Evolutionary conservation across 306 rosid genomes (phyloP).

Genomic region (Inga laurina): DNA sequence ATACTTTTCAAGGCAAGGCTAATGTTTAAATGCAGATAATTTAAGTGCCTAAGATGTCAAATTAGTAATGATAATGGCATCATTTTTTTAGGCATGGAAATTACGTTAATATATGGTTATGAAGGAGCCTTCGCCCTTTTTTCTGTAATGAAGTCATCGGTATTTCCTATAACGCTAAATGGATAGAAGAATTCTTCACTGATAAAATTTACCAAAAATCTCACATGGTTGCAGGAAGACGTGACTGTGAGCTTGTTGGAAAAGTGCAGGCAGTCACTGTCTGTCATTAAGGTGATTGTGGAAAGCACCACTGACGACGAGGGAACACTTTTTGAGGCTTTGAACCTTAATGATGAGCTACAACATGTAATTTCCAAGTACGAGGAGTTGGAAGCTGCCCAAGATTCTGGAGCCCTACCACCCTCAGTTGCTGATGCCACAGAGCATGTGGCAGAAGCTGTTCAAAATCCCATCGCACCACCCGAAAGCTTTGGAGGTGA

Average conservation of each 20-base stretch:
- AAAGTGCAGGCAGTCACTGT: slow-evolving; percentile 70
- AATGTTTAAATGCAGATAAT: slow-evolving; percentile 1
- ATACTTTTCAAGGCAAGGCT: slow-evolving; percentile 15
- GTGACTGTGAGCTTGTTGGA: slow-evolving; percentile 69
- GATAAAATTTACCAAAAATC: slow-evolving; percentile 23
- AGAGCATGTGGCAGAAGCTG: slow-evolving; percentile 36
- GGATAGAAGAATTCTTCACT: slow-evolving; percentile 11
- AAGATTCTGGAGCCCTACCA: slow-evolving; percentile 37
- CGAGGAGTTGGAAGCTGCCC: slow-evolving; percentile 64
- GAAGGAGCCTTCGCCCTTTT: not conserved
- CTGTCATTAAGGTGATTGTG: slow-evolving; percentile 60
- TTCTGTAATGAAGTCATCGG: not conserved
- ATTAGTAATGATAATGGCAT: not conserved
- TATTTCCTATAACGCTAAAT: not conserved
- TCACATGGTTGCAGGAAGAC: slow-evolving; percentile 62
- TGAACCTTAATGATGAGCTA: slow-evolving; percentile 80
- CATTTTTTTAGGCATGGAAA: not conserved
- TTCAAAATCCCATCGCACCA: slow-evolving; percentile 30
- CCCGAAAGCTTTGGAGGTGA: slow-evolving; percentile 25
- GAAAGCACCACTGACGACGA: slow-evolving; percentile 77
- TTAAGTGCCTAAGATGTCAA: not conserved
- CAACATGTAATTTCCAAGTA: slow-evolving; percentile 66
- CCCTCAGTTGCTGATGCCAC: slow-evolving; percentile 42
- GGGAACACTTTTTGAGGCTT: slow-evolving; percentile 75
- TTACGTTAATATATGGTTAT: not conserved